Evolutionary conservation across 176 grass and related monocot species (phyloP), one percentile per base, ranked within the genome.

Genomic region (Guadua angustifolia): DNA sequence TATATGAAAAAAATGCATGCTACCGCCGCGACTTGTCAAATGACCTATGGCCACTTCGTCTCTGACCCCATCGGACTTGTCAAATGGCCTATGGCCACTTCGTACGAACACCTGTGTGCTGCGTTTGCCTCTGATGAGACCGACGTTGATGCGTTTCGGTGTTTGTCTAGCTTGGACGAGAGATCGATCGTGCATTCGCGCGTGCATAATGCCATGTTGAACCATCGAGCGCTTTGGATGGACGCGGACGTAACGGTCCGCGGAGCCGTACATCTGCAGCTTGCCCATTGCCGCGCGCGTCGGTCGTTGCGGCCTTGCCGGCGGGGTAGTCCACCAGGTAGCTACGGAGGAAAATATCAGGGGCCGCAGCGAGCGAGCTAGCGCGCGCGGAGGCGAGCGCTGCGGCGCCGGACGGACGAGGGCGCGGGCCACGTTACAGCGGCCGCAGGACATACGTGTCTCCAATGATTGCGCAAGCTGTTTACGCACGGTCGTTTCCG

Each of bases 371-470:
- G 63, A 42, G 13, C 15, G 9, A 3, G 46, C 7, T 21, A 36
- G 33, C 53, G 36, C 35, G 19, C 39, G 63, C 18, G 49, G 76
- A 75, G 82, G 87, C 53, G 36, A 22, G 19, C 39, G 63, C 13
- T 39, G 76, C 75, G 82, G 87, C 82, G 87, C 62, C 59, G 66
- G 29, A 50, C 26, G 3, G 55, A n/a, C 4, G 67, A 50, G 43
- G 51, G 64, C 26, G 47, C 56, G 36, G 79, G 77, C 63, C 87
- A 75, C 82, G 70, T 85, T 35, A 81, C 62, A 49, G 61, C 76
- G 39, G 39, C 81, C 75, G 76, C 76, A 42, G 76, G n/a, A 49
- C 77, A 38, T 89, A 86, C 88, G 83, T 89, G 88, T 71, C 83
- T 35, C 25, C 71, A 21, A 89, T 89, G 88, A 82, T 86, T 86